A percentile compares a stretch with the other conserved stretches of the same genome.
phyloP scores from a whole-genome alignment of 371 early-diverging fungal species.

The Mortierella polycephala region DNA sequence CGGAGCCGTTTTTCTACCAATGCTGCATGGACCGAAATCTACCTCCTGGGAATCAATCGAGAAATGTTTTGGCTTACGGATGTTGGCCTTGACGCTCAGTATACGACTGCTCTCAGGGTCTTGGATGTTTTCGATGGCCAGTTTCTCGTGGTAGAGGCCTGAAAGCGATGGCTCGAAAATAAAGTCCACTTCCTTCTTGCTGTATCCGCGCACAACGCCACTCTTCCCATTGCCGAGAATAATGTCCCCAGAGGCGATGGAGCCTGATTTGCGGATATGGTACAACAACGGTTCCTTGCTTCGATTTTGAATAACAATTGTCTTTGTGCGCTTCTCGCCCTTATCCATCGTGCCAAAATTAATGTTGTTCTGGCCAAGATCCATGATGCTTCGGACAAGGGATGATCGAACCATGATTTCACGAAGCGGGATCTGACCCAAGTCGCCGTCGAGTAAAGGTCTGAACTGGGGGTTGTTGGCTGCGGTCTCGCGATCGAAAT shows the following conservation, averaged over 20 bases:
- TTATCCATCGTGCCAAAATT: constrained; percentile 95
- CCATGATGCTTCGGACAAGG: constrained; percentile 88
- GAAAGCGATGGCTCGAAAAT: constrained; percentile 91
- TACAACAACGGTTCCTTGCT: constrained; percentile 92
- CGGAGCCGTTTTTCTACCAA: constrained; percentile 63
- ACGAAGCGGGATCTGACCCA: constrained; percentile 87
- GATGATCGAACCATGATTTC: constrained; percentile 91
- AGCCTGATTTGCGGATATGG: constrained; percentile 94
- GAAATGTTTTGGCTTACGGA: constrained; percentile 92
- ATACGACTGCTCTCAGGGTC: constrained; percentile 87
- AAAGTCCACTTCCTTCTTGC: constrained; percentile 93
- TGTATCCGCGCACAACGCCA: constrained; percentile 93
- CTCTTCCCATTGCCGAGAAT: constrained; percentile 78
- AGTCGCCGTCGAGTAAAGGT: constrained; percentile 68
- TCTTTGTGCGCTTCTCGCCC: constrained; percentile 88
- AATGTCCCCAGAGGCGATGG: constrained; percentile 94
- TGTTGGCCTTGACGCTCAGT: constrained; percentile 88
- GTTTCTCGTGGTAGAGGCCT: constrained; percentile 89
- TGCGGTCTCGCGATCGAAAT: constrained; percentile 81
- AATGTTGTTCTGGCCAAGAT: constrained; percentile 95
- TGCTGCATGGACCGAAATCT: constrained; percentile 80
- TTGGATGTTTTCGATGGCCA: constrained; percentile 90
- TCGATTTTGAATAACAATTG: constrained; percentile 91
- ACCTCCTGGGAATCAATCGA: constrained; percentile 78
- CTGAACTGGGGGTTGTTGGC: constrained; percentile 76